phyloP scores from a whole-genome alignment of 106 monocot genomes.

The Gastrodia elata region DNA sequence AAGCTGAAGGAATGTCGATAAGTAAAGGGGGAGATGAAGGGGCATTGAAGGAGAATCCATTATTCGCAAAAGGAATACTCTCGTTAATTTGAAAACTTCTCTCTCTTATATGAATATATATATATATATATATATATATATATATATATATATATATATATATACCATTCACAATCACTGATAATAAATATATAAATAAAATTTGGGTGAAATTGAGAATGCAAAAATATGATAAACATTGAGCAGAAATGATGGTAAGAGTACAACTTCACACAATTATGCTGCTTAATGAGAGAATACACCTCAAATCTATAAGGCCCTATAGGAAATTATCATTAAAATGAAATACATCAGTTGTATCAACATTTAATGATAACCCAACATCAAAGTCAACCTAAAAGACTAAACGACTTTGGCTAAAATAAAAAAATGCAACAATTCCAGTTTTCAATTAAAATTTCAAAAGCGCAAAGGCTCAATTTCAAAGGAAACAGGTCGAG shows the following conservation, averaged over 20 bases:
- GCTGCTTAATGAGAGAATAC: background rate
- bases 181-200: background rate
- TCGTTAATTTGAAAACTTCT: no score
- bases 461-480: background rate
- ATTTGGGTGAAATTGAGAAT: background rate
- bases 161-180: background rate
- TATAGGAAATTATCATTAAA: background rate
- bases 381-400: background rate
- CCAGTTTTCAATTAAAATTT: background rate
- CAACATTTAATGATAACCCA: background rate
- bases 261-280: background rate
- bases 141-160: no score
- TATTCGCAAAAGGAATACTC: no score
- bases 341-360: background rate
- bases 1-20: no score
- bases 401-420: background rate
- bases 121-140: no score
- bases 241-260: background rate
- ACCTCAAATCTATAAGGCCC: background rate
- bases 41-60: no score
- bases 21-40: no score
- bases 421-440: background rate
- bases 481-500: background rate
- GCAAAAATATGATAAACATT: background rate
- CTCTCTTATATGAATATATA: no score